phyloP scores from a whole-genome alignment of 352 stramenopile species.

The Globisporangium recalcitrans region DNA sequence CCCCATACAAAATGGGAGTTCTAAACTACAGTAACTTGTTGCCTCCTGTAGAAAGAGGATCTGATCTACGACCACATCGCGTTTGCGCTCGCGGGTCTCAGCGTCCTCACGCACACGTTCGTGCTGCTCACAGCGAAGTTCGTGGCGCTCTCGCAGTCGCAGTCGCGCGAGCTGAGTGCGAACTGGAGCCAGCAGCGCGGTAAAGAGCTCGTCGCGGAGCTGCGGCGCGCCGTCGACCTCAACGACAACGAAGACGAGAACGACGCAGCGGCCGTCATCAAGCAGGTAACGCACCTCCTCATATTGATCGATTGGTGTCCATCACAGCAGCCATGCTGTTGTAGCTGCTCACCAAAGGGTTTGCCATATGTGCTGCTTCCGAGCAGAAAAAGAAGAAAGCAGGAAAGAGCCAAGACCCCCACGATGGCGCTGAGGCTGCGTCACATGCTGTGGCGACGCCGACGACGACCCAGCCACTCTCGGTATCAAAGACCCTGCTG shows the following conservation, averaged over 20 bases:
- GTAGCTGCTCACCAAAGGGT: neutral
- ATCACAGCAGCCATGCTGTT: neutral
- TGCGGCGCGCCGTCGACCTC: constrained; percentile 6
- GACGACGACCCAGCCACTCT: neutral
- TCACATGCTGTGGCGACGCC: neutral
- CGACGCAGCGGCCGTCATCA: neutral
- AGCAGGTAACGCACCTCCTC: neutral
- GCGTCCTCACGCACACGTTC: constrained; percentile 26
- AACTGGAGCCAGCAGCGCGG: constrained; percentile 5
- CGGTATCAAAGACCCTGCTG: constrained; percentile 4
- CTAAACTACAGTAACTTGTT: too few species aligned
- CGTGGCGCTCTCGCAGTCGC: constrained; percentile 12
- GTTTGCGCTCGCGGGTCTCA: constrained; percentile 25
- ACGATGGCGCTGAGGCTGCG: neutral
- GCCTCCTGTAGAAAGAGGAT: constrained; percentile 7
- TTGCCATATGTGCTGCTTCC: neutral
- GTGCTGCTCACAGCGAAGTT: constrained; percentile 29
- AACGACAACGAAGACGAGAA: neutral
- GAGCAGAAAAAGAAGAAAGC: constrained; percentile 7
- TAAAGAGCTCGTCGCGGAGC: constrained; percentile 1
- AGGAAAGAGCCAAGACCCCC: neutral
- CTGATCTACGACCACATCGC: constrained; percentile 38
- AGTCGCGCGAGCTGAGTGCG: neutral
- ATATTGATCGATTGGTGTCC: neutral
- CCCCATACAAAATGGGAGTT: neutral